Conservation (phyloP, 2,329 filamentous ascomycete species). For the Mariannaea elegans region DNA sequence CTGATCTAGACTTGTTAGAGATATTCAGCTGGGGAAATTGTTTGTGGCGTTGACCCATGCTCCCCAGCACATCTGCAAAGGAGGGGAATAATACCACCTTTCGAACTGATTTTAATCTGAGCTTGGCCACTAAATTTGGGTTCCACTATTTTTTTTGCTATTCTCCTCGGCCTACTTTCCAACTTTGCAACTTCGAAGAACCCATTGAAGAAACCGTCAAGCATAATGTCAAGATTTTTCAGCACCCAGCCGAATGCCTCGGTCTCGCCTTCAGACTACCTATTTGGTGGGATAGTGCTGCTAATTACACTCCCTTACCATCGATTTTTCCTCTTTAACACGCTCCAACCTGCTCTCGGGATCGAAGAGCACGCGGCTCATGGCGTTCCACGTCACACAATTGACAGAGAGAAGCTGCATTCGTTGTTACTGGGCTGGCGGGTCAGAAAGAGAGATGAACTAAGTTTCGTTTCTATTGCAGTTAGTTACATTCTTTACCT, state of each 20-base stretch:
- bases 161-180: too few relatives aligned
- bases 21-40: too few relatives aligned
- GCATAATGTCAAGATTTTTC: constrained; percentile 5
- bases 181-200: too few relatives aligned
- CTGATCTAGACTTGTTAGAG: too few relatives aligned
- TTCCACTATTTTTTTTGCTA: too few relatives aligned
- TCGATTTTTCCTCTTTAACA: constrained; percentile 7
- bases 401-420: not conserved
- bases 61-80: too few relatives aligned
- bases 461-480: constrained; percentile 8
- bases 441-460: constrained; percentile 5
- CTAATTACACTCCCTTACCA: constrained; percentile 6
- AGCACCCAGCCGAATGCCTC: not conserved
- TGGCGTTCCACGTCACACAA: not conserved
- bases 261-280: not conserved
- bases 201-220: too few relatives aligned
- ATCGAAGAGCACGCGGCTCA: not conserved
- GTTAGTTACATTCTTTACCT: not conserved
- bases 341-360: not conserved
- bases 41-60: too few relatives aligned
- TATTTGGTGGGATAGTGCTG: not conserved
- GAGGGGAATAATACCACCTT: too few relatives aligned
- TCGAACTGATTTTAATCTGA: too few relatives aligned
- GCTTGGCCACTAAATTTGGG: too few relatives aligned
- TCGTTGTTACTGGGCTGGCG: not conserved